Percentiles rank a stretch among this genome's conserved stretches.
These are phyloP conservation scores for Raphanus hybrid DNA, from an alignment of 441 rosid species.

Conservation along the genomic window DNA sequence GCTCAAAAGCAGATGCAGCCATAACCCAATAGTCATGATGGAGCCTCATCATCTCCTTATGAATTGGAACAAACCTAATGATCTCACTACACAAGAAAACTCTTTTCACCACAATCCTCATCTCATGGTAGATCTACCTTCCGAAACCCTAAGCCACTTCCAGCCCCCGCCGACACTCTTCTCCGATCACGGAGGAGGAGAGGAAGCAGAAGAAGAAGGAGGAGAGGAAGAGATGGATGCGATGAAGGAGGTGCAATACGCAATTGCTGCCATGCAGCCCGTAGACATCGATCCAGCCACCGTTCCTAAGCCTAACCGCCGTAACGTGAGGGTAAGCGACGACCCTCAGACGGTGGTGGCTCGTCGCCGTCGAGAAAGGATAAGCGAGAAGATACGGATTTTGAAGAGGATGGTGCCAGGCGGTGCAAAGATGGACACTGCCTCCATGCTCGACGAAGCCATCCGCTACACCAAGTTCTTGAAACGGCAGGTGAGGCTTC, in stretches of 20 bases:
- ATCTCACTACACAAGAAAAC: constrained; percentile 44
- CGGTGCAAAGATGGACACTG: constrained; percentile 90
- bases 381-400: constrained; percentile 82
- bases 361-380: constrained; percentile 77
- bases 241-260: constrained; percentile 82
- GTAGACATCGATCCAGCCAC: constrained; percentile 80
- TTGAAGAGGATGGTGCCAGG: constrained; percentile 87
- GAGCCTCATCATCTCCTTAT: constrained; percentile 35
- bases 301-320: constrained; percentile 72
- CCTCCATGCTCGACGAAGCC: constrained; percentile 90
- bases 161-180: constrained; percentile 39
- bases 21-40: constrained; percentile 27
- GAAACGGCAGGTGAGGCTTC: constrained; percentile 71
- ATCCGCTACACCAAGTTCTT: constrained; percentile 86
- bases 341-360: constrained; percentile 93
- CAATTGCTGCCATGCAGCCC: constrained; percentile 79
- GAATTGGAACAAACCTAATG: constrained; percentile 47
- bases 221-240: constrained; percentile 80
- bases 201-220: constrained; percentile 46
- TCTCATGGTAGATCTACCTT: constrained; percentile 33
- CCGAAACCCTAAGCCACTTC: constrained; percentile 40
- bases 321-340: constrained; percentile 78
- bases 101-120: constrained; percentile 43
- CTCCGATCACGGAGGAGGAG: constrained; percentile 14
- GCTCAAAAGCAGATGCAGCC: constrained; percentile 30